Base-by-base conservation (phyloP, 2,329 filamentous ascomycete genomes). In the Pseudogymnoascus sp. region DNA sequence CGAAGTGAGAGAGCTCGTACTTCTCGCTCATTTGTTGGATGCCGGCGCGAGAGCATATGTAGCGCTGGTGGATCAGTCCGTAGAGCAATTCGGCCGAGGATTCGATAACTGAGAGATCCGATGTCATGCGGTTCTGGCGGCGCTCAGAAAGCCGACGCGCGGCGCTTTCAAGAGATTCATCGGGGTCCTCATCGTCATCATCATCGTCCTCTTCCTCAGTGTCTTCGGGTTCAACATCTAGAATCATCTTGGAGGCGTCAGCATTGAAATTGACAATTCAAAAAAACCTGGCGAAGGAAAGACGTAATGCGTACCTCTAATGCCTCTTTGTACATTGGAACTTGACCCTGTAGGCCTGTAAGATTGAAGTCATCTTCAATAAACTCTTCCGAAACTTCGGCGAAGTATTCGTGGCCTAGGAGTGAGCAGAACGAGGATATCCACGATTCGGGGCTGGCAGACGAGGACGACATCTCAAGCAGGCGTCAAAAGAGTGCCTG, bases 331-430 rank as follows among this genome's bases (percentile, higher is more conserved):
- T 99, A 99, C 90, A 97, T 96, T 67, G 91, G 89, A 60, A 99
- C 94, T 78, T 97, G 93, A 64, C 88, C 90, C 76, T 96, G 92
- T 71, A 99, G 81, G 59, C 94, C 94, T 0, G 94, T 99, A 67
- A 99, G 82, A 77, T 99, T 99, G 82, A 99, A 99, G 76, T 99
- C 94, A 85, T 99, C 94, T 76, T 99, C 94, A 73, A 99, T 97
- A 71, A 99, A 99, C 72, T 99, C 94, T 78, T 99, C 94, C 52
- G 91, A 94, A 60, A 99, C 93, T 79, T 99, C 94, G 66, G 94
- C 94, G 76, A 99, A 99, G 79, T 97, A 99, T 77, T 99, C 94
- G 75, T 99, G 94, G 65, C 94, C 94, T 64, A 97, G 84, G 52
- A 97, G 82, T 39, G 91, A 92, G 80, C 94, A 99, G 76, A 97